These are phyloP conservation scores for Erysimum pusillum DNA, from an alignment of 441 rosid species.

Conservation along the genomic window DNA sequence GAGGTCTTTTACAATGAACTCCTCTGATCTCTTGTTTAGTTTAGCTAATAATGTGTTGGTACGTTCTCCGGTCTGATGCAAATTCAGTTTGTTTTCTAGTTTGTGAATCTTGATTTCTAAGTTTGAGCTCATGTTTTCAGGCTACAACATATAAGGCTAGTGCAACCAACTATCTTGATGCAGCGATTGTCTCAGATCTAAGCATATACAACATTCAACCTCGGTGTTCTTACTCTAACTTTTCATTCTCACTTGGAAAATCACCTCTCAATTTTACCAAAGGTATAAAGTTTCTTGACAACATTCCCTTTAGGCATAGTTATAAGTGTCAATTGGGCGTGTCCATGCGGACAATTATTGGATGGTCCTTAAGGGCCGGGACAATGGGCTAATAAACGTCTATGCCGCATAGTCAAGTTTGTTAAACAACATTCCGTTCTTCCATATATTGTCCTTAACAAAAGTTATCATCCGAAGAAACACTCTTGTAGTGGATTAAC, in stretches of 20 bases:
- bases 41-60: slow-evolving; percentile 66
- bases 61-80: slow-evolving; percentile 39
- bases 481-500: background rate
- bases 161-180: slow-evolving; percentile 58
- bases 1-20: slow-evolving; percentile 47
- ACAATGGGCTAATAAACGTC: too few relatives aligned
- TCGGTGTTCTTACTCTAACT: slow-evolving; percentile 60
- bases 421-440: background rate
- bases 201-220: slow-evolving; percentile 67
- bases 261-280: slow-evolving; percentile 63
- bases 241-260: slow-evolving; percentile 49
- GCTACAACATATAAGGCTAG: slow-evolving; percentile 60
- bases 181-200: slow-evolving; percentile 56
- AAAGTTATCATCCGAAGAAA: background rate
- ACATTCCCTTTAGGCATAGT: too few relatives aligned
- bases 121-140: slow-evolving; percentile 58
- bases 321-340: too few relatives aligned
- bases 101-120: background rate
- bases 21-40: slow-evolving; percentile 50
- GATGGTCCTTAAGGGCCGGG: too few relatives aligned
- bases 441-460: background rate
- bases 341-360: too few relatives aligned
- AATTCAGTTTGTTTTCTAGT: slow-evolving; percentile 4
- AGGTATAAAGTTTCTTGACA: slow-evolving; percentile 53
- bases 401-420: too few relatives aligned